Percentiles rank a stretch among this genome's conserved stretches.
phyloP scores from a whole-genome alignment of 192 early-diverging fungal genomes.

The Gigaspora rosea region DNA sequence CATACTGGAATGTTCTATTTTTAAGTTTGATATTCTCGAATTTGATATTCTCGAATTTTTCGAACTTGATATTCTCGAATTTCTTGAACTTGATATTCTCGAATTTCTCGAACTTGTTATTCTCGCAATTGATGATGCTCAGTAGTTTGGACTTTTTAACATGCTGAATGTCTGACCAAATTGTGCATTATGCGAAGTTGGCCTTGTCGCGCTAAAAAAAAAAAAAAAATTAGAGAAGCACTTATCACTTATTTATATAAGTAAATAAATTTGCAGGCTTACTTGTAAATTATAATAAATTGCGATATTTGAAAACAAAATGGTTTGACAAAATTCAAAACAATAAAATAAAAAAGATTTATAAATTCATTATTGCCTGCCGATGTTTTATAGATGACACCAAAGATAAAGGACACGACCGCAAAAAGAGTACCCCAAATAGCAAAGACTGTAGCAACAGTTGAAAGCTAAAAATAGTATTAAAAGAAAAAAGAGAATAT shows the following conservation, averaged over 20 bases:
- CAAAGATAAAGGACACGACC: not conserved
- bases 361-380: not conserved
- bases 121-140: not conserved
- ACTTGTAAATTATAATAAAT: slow-evolving; percentile 9
- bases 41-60: not conserved
- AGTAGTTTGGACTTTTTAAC: not conserved
- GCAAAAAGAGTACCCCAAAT: not conserved
- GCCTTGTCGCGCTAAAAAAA: not conserved
- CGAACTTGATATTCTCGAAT: not conserved
- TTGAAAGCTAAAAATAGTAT: not conserved
- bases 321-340: slow-evolving; percentile 18
- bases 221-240: not conserved
- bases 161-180: not conserved
- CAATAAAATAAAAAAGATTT: not conserved
- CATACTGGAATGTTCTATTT: too few species aligned
- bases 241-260: not conserved
- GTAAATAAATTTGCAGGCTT: not conserved
- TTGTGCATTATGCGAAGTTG: not conserved
- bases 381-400: not conserved
- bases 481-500: not conserved
- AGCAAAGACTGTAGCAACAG: not conserved
- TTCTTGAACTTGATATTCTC: not conserved
- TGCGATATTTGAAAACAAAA: not conserved
- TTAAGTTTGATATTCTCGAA: not conserved
- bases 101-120: not conserved